Base-by-base conservation (phyloP, 2,329 filamentous ascomycete genomes). In the Fusarium nisikadoi region DNA sequence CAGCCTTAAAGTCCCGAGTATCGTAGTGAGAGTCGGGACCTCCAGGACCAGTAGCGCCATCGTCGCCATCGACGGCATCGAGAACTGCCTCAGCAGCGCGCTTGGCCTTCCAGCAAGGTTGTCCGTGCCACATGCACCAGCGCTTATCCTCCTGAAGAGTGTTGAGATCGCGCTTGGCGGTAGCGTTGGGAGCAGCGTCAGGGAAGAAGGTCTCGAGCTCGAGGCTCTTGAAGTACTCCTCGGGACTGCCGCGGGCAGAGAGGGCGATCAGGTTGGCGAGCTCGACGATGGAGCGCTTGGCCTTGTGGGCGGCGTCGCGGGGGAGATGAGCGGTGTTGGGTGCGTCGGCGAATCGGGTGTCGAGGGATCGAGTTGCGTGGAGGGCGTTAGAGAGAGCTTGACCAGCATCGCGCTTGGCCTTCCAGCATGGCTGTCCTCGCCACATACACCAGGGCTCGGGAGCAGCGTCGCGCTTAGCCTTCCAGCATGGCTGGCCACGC, bases 391-490 rank as follows among this genome's bases (percentile, higher is more conserved):
- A 76, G 57, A 82, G 76, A 33, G 81, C 81, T 53, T 54, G 46
- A 10, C 82, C 81, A 38, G 81, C 82, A 27, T 81, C 81, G 54
- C 82, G 82, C 77, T 82, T 84, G 60, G 78, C 79, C 72, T 83
- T 83, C 75, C 77, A 79, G 80, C 85, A 86, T n/a, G 78, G 73
- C 64, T 82, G 78, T 38, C 84, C 84, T 35, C 78, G 78, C 41
- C 79, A 76, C 68, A 80, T 71, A 75, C 85, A 85, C 71, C 79
- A 80, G 31, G 75, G 69, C 45, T 70, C 74, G 10, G 74, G 62
- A 38, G 63, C 64, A 46, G 76, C 71, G 2, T 75, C 71, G 12
- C 68, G 58, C 41, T 71, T 70, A 29, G 68, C 19, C 68, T 73
- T 71, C 39, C 35, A 68, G 49, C 70, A 73, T 8, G 71, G 54